These are phyloP conservation scores for Thelonectria rubi DNA, from an alignment of 2,329 filamentous ascomycete species.

Conservation along the genomic window DNA sequence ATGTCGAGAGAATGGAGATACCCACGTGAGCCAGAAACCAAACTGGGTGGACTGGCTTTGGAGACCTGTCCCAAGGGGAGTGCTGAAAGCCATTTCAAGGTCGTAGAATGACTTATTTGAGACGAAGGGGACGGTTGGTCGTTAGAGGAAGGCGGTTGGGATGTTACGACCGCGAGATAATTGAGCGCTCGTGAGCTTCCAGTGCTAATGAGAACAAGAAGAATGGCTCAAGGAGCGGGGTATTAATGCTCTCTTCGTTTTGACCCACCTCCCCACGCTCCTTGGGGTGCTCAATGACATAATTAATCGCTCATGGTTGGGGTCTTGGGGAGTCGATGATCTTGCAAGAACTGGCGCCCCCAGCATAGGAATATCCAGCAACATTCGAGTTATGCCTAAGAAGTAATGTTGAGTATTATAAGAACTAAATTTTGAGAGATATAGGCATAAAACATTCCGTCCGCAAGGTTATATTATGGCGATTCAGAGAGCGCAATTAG, in stretches of 20 bases:
- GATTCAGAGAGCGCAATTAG: no score
- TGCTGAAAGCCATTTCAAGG: constrained; percentile 17
- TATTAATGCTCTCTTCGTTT: background rate
- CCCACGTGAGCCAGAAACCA: constrained; percentile 24
- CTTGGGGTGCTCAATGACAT: background rate
- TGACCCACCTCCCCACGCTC: background rate
- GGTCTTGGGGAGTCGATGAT: no score
- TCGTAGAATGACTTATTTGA: background rate
- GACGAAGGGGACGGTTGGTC: no score
- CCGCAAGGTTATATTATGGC: no score
- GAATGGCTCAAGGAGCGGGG: background rate
- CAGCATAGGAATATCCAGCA: no score
- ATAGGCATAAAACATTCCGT: no score
- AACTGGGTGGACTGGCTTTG: background rate
- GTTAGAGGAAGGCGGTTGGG: no score
- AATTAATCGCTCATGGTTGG: background rate
- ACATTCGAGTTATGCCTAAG: no score
- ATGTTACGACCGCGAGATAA: background rate
- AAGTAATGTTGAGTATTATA: no score
- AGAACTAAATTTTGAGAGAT: no score
- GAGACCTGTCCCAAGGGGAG: constrained; percentile 12
- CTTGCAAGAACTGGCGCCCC: no score
- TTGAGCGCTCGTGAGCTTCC: background rate
- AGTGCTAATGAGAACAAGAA: background rate
- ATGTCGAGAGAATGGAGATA: background rate